These are phyloP conservation scores for Phytophthora pistaciae DNA, from an alignment of 352 stramenopile species.

Conservation along the genomic window DNA sequence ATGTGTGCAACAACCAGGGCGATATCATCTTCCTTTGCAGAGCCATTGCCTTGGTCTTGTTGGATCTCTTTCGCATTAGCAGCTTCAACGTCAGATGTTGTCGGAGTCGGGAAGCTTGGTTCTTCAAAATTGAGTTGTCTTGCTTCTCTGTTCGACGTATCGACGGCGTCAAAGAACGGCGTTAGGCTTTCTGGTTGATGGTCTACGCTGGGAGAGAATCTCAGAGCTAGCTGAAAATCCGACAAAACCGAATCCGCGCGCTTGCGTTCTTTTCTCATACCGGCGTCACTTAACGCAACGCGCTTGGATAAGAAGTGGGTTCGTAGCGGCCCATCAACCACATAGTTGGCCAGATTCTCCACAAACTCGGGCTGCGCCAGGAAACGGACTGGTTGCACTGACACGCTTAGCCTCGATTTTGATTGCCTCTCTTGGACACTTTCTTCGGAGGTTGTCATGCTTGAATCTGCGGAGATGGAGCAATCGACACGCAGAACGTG, in stretches of 20 bases:
- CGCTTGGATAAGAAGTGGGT: constrained; percentile 47
- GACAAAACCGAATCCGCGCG: constrained; percentile 23
- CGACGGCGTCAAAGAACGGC: constrained; percentile 76
- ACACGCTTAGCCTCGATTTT: constrained; percentile 53
- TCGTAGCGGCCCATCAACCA: constrained; percentile 63
- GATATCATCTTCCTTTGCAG: constrained; percentile 13
- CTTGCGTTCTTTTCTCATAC: constrained; percentile 18
- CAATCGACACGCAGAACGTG: constrained; percentile 62
- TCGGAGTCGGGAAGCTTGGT: background rate
- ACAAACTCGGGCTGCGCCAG: constrained; percentile 69
- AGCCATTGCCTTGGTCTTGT: constrained; percentile 2
- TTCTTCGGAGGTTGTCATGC: constrained; percentile 1
- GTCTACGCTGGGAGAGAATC: constrained; percentile 27
- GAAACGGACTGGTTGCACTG: constrained; percentile 63
- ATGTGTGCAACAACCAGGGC: constrained; percentile 24
- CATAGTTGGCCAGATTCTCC: constrained; percentile 65
- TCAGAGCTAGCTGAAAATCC: constrained; percentile 30
- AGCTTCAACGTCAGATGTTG: background rate
- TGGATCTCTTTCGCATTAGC: background rate
- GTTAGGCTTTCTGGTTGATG: constrained; percentile 40
- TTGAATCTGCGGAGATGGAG: constrained; percentile 37
- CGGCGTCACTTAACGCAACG: constrained; percentile 13
- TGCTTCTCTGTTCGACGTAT: constrained; percentile 38
- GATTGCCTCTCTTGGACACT: background rate
- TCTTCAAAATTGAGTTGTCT: constrained; percentile 31